Conservation (phyloP, 495 filamentous ascomycete genomes). For the Clohesyomyces aquaticus region DNA sequence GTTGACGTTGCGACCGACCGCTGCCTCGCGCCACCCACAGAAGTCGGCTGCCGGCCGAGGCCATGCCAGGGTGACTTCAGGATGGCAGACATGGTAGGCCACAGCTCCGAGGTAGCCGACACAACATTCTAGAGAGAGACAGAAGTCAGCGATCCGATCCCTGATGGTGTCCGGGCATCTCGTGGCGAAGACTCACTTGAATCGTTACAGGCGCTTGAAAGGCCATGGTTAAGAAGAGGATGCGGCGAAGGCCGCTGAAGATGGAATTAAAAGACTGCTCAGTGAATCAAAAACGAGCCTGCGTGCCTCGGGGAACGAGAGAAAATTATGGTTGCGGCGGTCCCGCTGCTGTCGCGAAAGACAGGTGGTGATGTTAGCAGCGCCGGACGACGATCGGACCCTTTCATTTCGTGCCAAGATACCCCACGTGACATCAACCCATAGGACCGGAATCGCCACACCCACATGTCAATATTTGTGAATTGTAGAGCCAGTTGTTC, state of each 20-base stretch:
- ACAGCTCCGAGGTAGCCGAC: conserved; percentile 57
- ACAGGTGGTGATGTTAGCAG: no score
- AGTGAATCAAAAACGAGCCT: neutral
- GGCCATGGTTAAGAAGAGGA: conserved; percentile 25
- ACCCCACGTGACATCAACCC: no score
- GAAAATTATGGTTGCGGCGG: neutral
- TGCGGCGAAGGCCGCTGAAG: conserved; percentile 27
- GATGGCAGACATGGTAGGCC: conserved; percentile 58
- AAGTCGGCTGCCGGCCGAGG: conserved; percentile 25
- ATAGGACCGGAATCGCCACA: no score
- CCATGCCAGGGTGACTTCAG: conserved; percentile 52
- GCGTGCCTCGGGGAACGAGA: neutral
- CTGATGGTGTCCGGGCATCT: neutral
- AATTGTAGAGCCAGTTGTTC: no score
- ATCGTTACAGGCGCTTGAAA: conserved; percentile 37
- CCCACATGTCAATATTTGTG: no score
- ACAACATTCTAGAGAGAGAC: conserved; percentile 44
- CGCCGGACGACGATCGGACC: no score
- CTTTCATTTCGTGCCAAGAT: no score
- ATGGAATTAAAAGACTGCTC: neutral
- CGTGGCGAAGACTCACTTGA: conserved; percentile 39
- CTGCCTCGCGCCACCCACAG: conserved; percentile 6
- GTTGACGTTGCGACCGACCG: neutral
- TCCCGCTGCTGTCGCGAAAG: neutral
- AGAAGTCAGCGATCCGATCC: conserved; percentile 10